Evolutionary conservation across 371 early-diverging fungal species (phyloP).

Genomic region (Lichtheimia ramosa): DNA sequence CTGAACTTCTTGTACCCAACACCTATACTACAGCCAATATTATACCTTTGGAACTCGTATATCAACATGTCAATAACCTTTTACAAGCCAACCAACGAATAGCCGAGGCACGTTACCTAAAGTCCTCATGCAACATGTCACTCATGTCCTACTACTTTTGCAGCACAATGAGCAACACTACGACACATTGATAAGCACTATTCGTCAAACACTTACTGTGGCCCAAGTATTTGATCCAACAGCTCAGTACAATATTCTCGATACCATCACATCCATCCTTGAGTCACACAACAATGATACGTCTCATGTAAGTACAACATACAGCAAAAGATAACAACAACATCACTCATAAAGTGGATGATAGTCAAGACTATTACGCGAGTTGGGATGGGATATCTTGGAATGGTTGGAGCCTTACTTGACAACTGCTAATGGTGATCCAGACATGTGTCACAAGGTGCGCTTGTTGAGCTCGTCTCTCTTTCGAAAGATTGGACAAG

Average conservation of each 20-base stretch:
- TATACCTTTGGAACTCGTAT: too few relatives aligned
- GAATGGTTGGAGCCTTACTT: slow-evolving; percentile 10
- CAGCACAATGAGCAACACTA: too few relatives aligned
- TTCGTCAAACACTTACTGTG: not conserved
- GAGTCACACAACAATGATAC: not conserved
- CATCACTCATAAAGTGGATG: too few relatives aligned
- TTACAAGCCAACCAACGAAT: too few relatives aligned
- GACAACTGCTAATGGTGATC: slow-evolving; percentile 7
- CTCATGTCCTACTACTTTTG: too few relatives aligned
- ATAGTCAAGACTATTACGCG: not conserved
- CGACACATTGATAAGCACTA: not conserved
- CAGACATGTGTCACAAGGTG: not conserved
- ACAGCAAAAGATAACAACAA: too few relatives aligned
- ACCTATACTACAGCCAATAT: too few relatives aligned
- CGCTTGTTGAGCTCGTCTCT: not conserved
- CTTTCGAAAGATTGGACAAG: slow-evolving; percentile 4
- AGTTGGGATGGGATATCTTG: slow-evolving; percentile 5
- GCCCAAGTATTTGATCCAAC: slow-evolving; percentile 1
- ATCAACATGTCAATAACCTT: too few relatives aligned
- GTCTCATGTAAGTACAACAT: not conserved
- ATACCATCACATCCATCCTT: not conserved
- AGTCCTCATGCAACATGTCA: too few relatives aligned
- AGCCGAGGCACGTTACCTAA: too few relatives aligned
- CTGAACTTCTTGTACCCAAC: too few relatives aligned
- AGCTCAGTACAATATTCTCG: not conserved